A percentile compares a stretch with the other conserved stretches of the same genome.
Conservation (phyloP, 495 filamentous ascomycete species). For the Talaromyces liani region DNA sequence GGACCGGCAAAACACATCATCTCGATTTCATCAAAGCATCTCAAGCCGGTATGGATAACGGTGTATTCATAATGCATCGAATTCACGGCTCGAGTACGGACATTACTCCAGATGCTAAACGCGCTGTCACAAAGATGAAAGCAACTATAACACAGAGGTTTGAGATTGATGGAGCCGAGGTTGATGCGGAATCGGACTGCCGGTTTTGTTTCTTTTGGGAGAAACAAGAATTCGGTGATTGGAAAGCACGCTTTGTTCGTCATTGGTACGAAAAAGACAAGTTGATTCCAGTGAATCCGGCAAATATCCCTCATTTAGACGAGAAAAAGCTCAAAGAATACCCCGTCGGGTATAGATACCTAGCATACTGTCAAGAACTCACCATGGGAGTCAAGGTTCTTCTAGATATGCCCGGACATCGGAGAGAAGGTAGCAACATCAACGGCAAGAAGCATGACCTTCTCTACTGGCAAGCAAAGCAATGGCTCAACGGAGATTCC, state of each 20-base stretch:
- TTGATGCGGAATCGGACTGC: slow-evolving; percentile 56
- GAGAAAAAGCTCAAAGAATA: slow-evolving; percentile 32
- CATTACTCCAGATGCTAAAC: slow-evolving; percentile 31
- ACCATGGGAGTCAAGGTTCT: slow-evolving; percentile 36
- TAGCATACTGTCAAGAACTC: slow-evolving; percentile 43
- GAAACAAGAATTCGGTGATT: slow-evolving; percentile 30
- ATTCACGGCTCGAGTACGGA: slow-evolving; percentile 53
- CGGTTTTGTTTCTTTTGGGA: slow-evolving; percentile 58
- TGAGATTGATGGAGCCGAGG: slow-evolving; percentile 35
- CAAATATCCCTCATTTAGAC: slow-evolving; percentile 39
- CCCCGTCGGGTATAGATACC: slow-evolving; percentile 38
- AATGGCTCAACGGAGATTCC: slow-evolving; percentile 38
- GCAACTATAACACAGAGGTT: slow-evolving; percentile 64
- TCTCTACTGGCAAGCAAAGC: slow-evolving; percentile 36
- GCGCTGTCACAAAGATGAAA: slow-evolving; percentile 67
- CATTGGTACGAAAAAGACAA: slow-evolving; percentile 68
- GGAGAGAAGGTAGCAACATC: slow-evolving; percentile 29
- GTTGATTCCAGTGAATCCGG: slow-evolving; percentile 48
- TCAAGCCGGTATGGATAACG: slow-evolving; percentile 50
- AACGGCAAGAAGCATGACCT: slow-evolving; percentile 39
- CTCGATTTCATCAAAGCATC: slow-evolving; percentile 53
- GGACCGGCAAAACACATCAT: slow-evolving; percentile 46
- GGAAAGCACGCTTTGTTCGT: slow-evolving; percentile 54
- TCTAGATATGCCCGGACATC: slow-evolving; percentile 40
- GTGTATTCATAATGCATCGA: slow-evolving; percentile 63